Evolutionary conservation across 2,329 filamentous ascomycete species (phyloP).

Genomic region (Gaeumannomyces tritici): DNA sequence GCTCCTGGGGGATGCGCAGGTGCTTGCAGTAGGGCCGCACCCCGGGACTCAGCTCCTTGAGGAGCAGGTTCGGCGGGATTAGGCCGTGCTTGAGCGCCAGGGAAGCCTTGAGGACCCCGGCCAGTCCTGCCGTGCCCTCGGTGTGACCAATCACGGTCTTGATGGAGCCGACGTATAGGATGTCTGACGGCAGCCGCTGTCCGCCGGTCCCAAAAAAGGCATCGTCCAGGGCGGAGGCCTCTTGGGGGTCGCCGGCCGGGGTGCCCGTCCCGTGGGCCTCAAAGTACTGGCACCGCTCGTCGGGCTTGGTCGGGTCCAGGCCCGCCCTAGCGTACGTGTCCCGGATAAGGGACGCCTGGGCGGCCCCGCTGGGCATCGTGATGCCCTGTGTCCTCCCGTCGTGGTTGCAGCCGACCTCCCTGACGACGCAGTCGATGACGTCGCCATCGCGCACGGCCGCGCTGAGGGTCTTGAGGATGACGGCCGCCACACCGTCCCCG

Average conservation of each 20-base stretch:
- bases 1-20: no score
- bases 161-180: constrained; percentile 24
- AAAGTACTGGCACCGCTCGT: constrained; percentile 34
- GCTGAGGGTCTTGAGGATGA: constrained; percentile 35
- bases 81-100: background rate
- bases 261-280: constrained; percentile 42
- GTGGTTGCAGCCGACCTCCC: constrained; percentile 29
- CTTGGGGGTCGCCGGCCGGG: constrained; percentile 43
- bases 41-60: no score
- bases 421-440: constrained; percentile 27
- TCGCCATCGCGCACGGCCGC: constrained; percentile 35
- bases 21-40: no score
- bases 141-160: constrained; percentile 36
- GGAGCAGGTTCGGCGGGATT: background rate
- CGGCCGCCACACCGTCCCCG: constrained; percentile 36
- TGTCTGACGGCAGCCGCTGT: constrained; percentile 5
- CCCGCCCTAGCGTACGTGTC: constrained; percentile 27
- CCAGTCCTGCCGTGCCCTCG: constrained; percentile 32
- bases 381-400: constrained; percentile 37
- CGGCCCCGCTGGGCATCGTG: constrained; percentile 32
- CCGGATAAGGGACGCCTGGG: constrained; percentile 29
- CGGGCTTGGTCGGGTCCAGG: constrained; percentile 16
- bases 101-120: constrained; percentile 16
- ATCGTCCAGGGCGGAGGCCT: constrained; percentile 27
- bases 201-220: background rate